Conservation (phyloP, 129 eudicot species). For the Glebionis coronaria region DNA sequence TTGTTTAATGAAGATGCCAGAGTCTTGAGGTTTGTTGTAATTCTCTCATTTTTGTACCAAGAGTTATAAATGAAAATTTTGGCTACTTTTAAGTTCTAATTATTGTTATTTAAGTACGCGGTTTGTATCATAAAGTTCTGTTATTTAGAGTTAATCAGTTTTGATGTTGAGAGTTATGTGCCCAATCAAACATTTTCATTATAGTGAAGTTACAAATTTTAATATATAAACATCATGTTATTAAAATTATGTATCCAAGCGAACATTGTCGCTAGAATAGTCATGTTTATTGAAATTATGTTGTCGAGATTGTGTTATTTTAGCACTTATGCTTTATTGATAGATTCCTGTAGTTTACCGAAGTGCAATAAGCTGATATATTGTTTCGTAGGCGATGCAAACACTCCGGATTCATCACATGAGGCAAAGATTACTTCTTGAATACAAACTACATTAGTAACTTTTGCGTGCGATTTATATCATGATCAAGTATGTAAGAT, state of each 20-base stretch:
- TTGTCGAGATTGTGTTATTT: too few species aligned
- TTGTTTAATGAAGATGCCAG: neutral
- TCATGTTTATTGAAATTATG: neutral
- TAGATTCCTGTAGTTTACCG: too few species aligned
- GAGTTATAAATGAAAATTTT: neutral
- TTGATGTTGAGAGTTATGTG: neutral
- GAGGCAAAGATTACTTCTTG: too few species aligned
- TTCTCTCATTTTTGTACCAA: neutral
- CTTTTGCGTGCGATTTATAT: too few species aligned
- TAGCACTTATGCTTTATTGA: too few species aligned
- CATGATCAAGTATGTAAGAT: too few species aligned
- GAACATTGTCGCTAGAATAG: neutral
- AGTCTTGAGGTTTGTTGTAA: constrained; percentile 9
- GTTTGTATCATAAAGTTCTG: neutral
- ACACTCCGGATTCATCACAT: too few species aligned
- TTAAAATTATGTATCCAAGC: neutral
- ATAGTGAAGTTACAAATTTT: neutral
- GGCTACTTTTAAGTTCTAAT: neutral
- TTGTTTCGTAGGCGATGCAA: too few species aligned
- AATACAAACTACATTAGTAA: too few species aligned
- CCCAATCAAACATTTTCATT: too few species aligned
- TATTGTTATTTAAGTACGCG: neutral
- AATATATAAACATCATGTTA: neutral
- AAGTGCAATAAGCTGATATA: too few species aligned
- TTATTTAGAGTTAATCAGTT: neutral